Conservation (phyloP, 495 filamentous ascomycete species). For the Xylaria telfairii region DNA sequence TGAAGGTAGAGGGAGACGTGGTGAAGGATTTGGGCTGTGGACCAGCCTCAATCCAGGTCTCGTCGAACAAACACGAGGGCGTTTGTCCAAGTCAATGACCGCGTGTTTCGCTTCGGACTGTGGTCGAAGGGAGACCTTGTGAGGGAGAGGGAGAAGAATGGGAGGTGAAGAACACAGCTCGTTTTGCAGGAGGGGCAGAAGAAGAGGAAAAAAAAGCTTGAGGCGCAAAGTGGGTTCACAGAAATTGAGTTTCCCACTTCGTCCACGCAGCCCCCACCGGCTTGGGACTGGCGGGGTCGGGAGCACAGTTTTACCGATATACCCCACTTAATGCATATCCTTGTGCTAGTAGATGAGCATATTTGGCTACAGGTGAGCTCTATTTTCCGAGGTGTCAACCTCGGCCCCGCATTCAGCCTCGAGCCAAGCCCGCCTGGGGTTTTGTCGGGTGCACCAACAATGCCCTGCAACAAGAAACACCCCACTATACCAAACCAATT, state of each 20-base stretch:
- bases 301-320: background rate
- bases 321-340: background rate
- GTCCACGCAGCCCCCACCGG: constrained; percentile 14
- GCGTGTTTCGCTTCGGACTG: constrained; percentile 22
- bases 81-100: constrained; percentile 30
- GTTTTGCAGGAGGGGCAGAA: constrained; percentile 28
- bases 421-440: constrained; percentile 15
- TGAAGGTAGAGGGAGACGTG: constrained; percentile 54
- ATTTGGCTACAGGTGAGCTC: background rate
- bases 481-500: background rate
- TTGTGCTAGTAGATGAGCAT: background rate
- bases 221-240: constrained; percentile 32
- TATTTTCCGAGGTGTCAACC: background rate
- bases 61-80: constrained; percentile 30
- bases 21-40: constrained; percentile 43
- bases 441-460: background rate
- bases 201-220: constrained; percentile 31
- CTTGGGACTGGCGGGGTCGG: constrained; percentile 6
- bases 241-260: constrained; percentile 28
- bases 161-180: constrained; percentile 11
- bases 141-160: constrained; percentile 3
- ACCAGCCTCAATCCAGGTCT: constrained; percentile 38
- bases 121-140: constrained; percentile 28
- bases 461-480: background rate
- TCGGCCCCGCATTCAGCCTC: constrained; percentile 17